Conservation (phyloP, 176 grass and related monocot genomes). For the Aegilops bicornis region DNA sequence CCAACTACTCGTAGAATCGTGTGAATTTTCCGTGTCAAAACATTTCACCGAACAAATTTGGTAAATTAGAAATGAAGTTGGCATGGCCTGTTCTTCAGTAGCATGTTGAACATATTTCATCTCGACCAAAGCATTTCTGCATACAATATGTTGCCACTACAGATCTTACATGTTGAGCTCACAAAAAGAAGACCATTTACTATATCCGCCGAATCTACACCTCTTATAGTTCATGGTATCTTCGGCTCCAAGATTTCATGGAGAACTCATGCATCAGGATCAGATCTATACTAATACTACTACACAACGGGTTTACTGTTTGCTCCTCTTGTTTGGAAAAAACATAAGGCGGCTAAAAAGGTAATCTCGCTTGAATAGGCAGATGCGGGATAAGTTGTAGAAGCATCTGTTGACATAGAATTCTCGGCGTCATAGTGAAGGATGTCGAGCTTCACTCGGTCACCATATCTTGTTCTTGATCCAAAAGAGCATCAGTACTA, state of each 20-base stretch:
- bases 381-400: constrained; percentile 50
- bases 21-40: background rate
- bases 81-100: background rate
- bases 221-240: background rate
- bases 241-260: background rate
- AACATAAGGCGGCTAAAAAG: constrained; percentile 24
- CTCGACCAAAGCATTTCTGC: background rate
- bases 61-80: background rate
- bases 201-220: constrained; percentile 7
- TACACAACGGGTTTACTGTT: constrained; percentile 27
- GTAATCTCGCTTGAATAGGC: constrained; percentile 53
- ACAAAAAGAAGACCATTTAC: constrained; percentile 3
- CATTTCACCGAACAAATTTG: background rate
- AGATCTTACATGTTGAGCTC: constrained; percentile 6
- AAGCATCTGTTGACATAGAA: constrained; percentile 34
- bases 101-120: background rate
- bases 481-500: constrained; percentile 92
- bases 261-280: background rate
- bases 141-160: background rate
- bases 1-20: background rate
- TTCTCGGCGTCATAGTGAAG: background rate
- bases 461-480: constrained; percentile 90
- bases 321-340: background rate
- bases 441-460: constrained; percentile 4
- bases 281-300: constrained; percentile 33